phyloP scores from a whole-genome alignment of 2,329 filamentous ascomycete species.

The Fusarium subglutinans region DNA sequence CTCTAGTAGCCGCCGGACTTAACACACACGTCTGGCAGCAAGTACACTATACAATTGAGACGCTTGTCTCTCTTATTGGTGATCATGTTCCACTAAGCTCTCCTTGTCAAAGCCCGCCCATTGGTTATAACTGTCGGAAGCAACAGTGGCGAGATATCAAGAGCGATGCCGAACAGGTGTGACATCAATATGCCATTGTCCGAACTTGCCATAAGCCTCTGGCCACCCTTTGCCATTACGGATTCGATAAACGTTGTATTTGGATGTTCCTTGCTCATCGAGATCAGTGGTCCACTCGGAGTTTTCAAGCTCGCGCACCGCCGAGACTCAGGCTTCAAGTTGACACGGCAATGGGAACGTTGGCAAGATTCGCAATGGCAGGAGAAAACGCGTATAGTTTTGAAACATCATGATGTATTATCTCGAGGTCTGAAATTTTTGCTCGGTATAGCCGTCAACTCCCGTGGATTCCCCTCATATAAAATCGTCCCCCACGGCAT shows the following conservation, averaged over 20 bases:
- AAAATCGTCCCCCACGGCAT: slow-evolving; percentile 35
- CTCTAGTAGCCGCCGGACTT: not conserved
- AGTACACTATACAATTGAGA: not conserved
- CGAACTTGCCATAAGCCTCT: too few species aligned
- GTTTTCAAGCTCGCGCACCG: not conserved
- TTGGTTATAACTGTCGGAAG: not conserved
- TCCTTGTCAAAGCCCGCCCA: not conserved
- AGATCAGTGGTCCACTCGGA: not conserved
- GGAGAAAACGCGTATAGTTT: slow-evolving; percentile 19
- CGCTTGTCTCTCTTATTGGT: not conserved
- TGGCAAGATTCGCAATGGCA: not conserved
- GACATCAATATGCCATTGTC: not conserved
- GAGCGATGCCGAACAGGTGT: not conserved
- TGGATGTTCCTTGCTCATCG: not conserved
- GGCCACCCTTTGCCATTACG: not conserved
- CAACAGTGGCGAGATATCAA: not conserved
- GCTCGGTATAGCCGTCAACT: slow-evolving; percentile 48
- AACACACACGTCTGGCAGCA: not conserved
- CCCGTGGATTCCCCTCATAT: slow-evolving; percentile 38
- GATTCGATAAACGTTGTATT: not conserved
- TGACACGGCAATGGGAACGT: not conserved
- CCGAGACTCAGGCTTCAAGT: not conserved
- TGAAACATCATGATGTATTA: slow-evolving; percentile 52
- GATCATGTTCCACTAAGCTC: not conserved
- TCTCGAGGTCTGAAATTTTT: slow-evolving; percentile 47